Evolutionary conservation across 2,329 filamentous ascomycete species (phyloP).

Genomic region (Thyridium curvatum): DNA sequence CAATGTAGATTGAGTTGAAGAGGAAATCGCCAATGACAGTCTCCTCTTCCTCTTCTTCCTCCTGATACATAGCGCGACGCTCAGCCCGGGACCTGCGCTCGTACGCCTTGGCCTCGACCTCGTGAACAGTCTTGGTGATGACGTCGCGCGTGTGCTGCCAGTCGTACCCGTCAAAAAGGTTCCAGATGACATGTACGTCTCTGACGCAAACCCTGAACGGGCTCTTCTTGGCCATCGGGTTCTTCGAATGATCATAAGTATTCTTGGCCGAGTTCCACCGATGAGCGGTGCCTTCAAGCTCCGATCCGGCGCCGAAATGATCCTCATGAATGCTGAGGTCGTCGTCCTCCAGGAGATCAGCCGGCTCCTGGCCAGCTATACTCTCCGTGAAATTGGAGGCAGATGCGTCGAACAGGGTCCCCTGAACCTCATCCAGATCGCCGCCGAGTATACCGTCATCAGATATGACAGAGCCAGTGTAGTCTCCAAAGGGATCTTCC

Average conservation of each 20-base stretch:
- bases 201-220: slow-evolving; percentile 74
- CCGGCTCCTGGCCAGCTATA: too few relatives aligned
- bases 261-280: slow-evolving; percentile 77
- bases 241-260: slow-evolving; percentile 55
- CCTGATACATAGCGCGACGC: slow-evolving; percentile 50
- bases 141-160: slow-evolving; percentile 83
- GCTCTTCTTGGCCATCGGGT: slow-evolving; percentile 52
- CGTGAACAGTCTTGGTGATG: slow-evolving; percentile 81
- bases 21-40: slow-evolving; percentile 89
- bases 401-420: slow-evolving; percentile 41
- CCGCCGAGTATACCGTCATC: too few relatives aligned
- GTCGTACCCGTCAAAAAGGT: slow-evolving; percentile 95
- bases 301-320: slow-evolving; percentile 63
- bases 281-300: slow-evolving; percentile 61
- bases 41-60: slow-evolving; percentile 74
- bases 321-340: slow-evolving; percentile 71
- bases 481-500: too few relatives aligned
- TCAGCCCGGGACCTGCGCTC: slow-evolving; percentile 60
- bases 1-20: slow-evolving; percentile 98
- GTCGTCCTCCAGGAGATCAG: slow-evolving; percentile 2
- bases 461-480: too few relatives aligned
- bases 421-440: slow-evolving; percentile 25
- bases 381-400: slow-evolving; percentile 11
- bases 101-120: slow-evolving; percentile 76
- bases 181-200: slow-evolving; percentile 94